Conservation (phyloP, 352 stramenopile species). For the Globisporangium irregulare region DNA sequence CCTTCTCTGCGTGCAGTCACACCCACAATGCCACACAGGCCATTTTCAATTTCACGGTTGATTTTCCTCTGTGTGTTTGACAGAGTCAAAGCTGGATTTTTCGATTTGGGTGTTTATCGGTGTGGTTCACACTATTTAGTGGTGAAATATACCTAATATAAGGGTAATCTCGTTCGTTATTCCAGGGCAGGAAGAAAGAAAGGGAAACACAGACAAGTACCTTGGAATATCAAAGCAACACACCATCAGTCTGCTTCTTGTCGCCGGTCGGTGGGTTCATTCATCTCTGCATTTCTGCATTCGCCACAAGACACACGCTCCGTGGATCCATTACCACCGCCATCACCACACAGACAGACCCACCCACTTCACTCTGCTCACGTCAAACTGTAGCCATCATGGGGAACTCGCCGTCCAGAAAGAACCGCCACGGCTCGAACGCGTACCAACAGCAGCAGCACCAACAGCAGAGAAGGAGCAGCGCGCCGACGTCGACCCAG, state of each 20-base stretch:
- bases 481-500: constrained; percentile 24
- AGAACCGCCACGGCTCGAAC: neutral
- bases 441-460: neutral
- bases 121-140: neutral
- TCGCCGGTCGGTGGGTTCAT: constrained; percentile 1
- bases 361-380: neutral
- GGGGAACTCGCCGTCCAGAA: constrained; percentile 26
- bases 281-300: constrained; percentile 4
- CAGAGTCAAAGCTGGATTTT: constrained; percentile 6
- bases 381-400: constrained; percentile 17
- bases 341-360: neutral
- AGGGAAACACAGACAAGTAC: neutral
- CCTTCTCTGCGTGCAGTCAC: neutral
- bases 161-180: neutral
- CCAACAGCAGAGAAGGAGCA: constrained; percentile 10
- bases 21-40: neutral
- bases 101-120: neutral
- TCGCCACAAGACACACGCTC: neutral
- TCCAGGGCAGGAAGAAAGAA: neutral
- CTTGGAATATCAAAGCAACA: constrained; percentile 1
- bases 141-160: neutral
- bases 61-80: neutral
- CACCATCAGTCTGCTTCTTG: neutral
- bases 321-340: neutral
- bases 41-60: neutral